phyloP scores from a whole-genome alignment of 192 early-diverging fungal genomes.

The Rhizoclosmatium sp. region DNA sequence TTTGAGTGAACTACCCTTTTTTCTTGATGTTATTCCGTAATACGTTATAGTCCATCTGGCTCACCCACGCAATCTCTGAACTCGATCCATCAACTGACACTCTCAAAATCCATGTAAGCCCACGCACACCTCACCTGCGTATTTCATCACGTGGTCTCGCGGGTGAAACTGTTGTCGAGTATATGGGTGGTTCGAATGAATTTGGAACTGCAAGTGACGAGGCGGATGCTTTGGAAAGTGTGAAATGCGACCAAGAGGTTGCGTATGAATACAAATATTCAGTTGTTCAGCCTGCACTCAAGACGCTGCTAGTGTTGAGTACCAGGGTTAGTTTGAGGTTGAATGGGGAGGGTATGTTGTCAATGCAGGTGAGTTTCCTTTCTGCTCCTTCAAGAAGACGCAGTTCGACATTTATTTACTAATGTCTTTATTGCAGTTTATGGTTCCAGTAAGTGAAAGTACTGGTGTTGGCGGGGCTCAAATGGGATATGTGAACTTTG shows the following conservation, averaged over 20 bases:
- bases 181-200: neutral
- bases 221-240: constrained; percentile 22
- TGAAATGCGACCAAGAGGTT: neutral
- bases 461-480: neutral
- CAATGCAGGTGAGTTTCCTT: constrained; percentile 21
- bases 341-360: constrained; percentile 21
- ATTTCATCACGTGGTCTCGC: constrained; percentile 14
- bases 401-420: neutral
- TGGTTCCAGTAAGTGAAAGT: constrained; percentile 13
- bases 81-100: constrained; percentile 21
- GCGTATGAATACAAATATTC: constrained; percentile 22
- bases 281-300: constrained; percentile 21
- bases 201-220: constrained; percentile 6
- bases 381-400: neutral
- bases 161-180: constrained; percentile 27
- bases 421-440: constrained; percentile 2
- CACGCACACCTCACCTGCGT: constrained; percentile 5
- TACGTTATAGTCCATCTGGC: constrained; percentile 22
- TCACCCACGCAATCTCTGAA: constrained; percentile 29
- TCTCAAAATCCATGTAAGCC: constrained; percentile 12
- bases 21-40: constrained; percentile 2
- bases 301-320: neutral
- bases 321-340: constrained; percentile 16
- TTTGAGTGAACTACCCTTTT: neutral
- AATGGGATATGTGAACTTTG: constrained; percentile 27